Conservation (phyloP, 2,329 filamentous ascomycete genomes). For the Aspergillus phoenicis region DNA sequence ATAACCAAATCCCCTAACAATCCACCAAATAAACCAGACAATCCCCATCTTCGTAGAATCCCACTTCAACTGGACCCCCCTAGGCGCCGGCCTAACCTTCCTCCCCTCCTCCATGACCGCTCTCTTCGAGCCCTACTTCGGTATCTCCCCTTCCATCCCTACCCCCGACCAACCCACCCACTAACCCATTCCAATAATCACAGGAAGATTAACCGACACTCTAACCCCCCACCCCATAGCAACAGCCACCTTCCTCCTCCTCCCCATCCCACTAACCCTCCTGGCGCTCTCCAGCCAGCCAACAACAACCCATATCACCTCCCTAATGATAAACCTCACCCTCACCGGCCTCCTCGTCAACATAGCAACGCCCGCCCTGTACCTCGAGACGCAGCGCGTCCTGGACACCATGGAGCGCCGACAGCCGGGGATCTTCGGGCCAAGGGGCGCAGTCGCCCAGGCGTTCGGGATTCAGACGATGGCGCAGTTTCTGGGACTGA, state of each 20-base stretch:
- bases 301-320: constrained; percentile 61
- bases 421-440: constrained; percentile 67
- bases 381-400: constrained; percentile 67
- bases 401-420: constrained; percentile 60
- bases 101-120: constrained; percentile 63
- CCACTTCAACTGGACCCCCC: constrained; percentile 58
- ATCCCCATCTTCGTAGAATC: constrained; percentile 59
- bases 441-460: constrained; percentile 60
- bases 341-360: constrained; percentile 62
- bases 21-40: constrained; percentile 17
- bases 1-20: neutral
- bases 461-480: constrained; percentile 67
- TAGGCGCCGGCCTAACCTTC: constrained; percentile 61
- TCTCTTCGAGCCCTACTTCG: constrained; percentile 62
- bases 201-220: constrained; percentile 55
- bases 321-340: constrained; percentile 65
- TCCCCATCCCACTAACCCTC: constrained; percentile 64
- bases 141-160: constrained; percentile 13
- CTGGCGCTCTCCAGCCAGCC: constrained; percentile 65
- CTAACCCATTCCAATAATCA: constrained; percentile 11
- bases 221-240: constrained; percentile 66
- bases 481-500: constrained; percentile 62
- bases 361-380: constrained; percentile 64
- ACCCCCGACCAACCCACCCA: neutral
- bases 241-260: constrained; percentile 56